Conservation (phyloP, 2,329 filamentous ascomycete genomes). For the Pseudomassariella vexata region DNA sequence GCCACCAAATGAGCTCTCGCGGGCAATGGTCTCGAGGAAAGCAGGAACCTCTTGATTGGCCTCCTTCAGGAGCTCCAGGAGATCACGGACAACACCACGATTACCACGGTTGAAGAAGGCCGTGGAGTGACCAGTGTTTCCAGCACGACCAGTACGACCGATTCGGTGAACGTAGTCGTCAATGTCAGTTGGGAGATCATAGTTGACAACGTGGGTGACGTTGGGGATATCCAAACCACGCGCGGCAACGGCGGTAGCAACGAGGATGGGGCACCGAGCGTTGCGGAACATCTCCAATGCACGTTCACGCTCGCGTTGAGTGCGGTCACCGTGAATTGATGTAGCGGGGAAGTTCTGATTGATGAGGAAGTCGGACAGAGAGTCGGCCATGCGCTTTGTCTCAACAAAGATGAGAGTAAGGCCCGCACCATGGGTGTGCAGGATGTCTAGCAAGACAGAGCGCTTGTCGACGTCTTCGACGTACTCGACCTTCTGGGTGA, state of each 20-base stretch:
- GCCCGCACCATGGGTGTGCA: constrained; percentile 86
- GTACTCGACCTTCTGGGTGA: constrained; percentile 97
- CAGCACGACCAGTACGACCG: constrained; percentile 98
- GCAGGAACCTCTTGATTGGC: constrained; percentile 93
- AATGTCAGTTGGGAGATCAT: constrained; percentile 97
- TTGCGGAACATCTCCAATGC: constrained; percentile 97
- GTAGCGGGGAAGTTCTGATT: constrained; percentile 98
- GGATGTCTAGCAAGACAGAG: constrained; percentile 92
- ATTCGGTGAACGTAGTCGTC: constrained; percentile 99
- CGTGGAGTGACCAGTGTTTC: constrained; percentile 96
- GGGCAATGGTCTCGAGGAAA: constrained; percentile 96
- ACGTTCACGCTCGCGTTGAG: constrained; percentile 97
- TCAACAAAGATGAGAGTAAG: constrained; percentile 97
- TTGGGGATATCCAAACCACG: constrained; percentile 90
- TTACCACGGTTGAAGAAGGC: constrained; percentile 99
- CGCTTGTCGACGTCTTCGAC: constrained; percentile 97
- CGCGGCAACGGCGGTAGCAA: constrained; percentile 94
- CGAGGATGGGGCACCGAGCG: constrained; percentile 89
- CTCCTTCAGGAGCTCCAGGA: constrained; percentile 97
- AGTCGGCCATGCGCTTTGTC: constrained; percentile 99
- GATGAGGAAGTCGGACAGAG: constrained; percentile 94
- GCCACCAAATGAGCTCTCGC: constrained; percentile 80
- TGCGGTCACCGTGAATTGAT: constrained; percentile 97
- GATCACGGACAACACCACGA: constrained; percentile 92
- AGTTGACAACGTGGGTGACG: constrained; percentile 97